Conservation (phyloP, 192 early-diverging fungal genomes). For the Gigaspora rosea region DNA sequence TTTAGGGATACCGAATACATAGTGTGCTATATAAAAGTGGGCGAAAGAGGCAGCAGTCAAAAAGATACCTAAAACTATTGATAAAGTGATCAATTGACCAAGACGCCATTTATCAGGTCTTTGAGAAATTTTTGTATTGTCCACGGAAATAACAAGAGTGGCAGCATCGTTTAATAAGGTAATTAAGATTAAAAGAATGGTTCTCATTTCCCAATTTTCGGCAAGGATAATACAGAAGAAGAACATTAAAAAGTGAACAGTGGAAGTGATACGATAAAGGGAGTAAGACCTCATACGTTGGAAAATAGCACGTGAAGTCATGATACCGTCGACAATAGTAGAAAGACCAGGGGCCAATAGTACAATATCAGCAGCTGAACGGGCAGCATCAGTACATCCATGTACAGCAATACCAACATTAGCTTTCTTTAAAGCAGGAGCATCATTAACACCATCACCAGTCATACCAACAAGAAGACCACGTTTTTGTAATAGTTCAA, state of each 20-base stretch:
- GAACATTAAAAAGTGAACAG: slow-evolving; percentile 94
- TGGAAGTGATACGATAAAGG: slow-evolving; percentile 93
- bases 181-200: slow-evolving; percentile 85
- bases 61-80: slow-evolving; percentile 71
- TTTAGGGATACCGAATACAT: slow-evolving; percentile 60
- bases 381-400: slow-evolving; percentile 94
- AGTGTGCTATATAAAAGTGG: slow-evolving; percentile 78
- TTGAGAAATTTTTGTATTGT: slow-evolving; percentile 89
- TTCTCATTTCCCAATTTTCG: slow-evolving; percentile 79
- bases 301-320: slow-evolving; percentile 90
- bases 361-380: slow-evolving; percentile 95
- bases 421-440: slow-evolving; percentile 96
- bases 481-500: slow-evolving; percentile 89
- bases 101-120: slow-evolving; percentile 94
- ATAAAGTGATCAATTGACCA: slow-evolving; percentile 86
- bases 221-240: slow-evolving; percentile 89
- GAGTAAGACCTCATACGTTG: slow-evolving; percentile 94
- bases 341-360: slow-evolving; percentile 85
- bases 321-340: slow-evolving; percentile 91
- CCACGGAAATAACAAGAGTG: slow-evolving; percentile 88
- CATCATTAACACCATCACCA: slow-evolving; percentile 98
- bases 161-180: slow-evolving; percentile 90
- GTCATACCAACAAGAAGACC: slow-evolving; percentile 92
- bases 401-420: slow-evolving; percentile 97
- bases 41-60: slow-evolving; percentile 80